Percentiles rank a stretch among this genome's conserved stretches.
Evolutionary conservation across 1,284 basidiomycete genomes (phyloP).

Genomic region (Somion occarium): DNA sequence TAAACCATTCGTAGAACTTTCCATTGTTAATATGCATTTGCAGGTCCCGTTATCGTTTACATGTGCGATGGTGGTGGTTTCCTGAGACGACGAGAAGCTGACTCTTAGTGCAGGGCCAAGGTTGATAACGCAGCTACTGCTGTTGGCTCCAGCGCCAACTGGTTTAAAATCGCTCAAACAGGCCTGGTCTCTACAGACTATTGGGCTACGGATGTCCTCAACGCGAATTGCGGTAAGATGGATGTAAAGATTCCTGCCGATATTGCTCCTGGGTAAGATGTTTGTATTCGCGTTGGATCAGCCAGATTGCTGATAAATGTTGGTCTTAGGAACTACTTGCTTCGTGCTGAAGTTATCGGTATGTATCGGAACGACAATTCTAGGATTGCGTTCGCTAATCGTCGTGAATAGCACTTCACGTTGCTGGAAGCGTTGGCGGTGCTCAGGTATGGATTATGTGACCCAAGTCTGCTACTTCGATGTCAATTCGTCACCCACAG

Average conservation of each 20-base stretch:
- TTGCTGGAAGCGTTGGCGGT: constrained; percentile 37
- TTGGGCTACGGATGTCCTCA: constrained; percentile 39
- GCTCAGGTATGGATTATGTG: constrained; percentile 34
- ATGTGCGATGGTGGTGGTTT: not conserved
- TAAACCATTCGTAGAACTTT: constrained; percentile 14
- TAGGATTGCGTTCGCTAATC: not conserved
- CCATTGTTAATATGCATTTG: not conserved
- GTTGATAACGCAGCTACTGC: constrained; percentile 43
- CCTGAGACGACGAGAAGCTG: not conserved
- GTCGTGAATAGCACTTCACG: constrained; percentile 43
- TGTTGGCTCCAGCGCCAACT: constrained; percentile 35
- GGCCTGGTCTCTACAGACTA: constrained; percentile 45
- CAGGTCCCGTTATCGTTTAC: constrained; percentile 21
- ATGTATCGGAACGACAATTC: constrained; percentile 10
- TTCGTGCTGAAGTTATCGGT: constrained; percentile 51
- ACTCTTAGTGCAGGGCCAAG: constrained; percentile 24
- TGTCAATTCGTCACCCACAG: constrained; percentile 13
- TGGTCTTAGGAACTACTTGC: constrained; percentile 34
- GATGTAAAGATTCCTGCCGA: constrained; percentile 42
- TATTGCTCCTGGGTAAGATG: constrained; percentile 35
- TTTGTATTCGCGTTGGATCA: not conserved
- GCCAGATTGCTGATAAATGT: not conserved
- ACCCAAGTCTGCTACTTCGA: not conserved
- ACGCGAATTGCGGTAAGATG: constrained; percentile 49
- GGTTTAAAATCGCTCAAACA: constrained; percentile 51